Evolutionary conservation across 192 early-diverging fungal genomes (phyloP), one percentile per base, ranked within the genome.

Genomic region (Cetraspora pellucida): DNA sequence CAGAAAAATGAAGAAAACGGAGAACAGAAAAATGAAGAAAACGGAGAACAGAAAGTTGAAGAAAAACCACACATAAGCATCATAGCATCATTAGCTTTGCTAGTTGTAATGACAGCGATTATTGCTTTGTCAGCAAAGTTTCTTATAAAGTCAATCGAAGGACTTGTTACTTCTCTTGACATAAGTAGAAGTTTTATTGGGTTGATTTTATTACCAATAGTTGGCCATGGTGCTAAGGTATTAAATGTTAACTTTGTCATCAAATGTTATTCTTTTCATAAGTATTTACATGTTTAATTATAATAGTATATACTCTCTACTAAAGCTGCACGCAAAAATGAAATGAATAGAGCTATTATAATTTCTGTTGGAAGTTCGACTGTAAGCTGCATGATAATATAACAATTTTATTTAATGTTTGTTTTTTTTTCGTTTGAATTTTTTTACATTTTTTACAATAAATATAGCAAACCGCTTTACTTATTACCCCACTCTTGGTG

Each of bases 161-260:
- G 90, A 31, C 77, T 95, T 23, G 88, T 92, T 7, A 77, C 86
- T 25, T 60, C 78, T 16, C 94, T 89, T 87, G 82, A 85, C 45
- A 82, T 98, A 25, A 89, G 80, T 45, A 85, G 92, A 64, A 92
- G 90, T 21, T 98, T 98, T 85, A 93, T 98, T 54, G 97, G 97
- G 54, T 85, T 97, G 75, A 94, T 98, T 60, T 77, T 98, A 43
- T 74, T 98, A 72, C 96, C 97, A 1, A 90, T 97, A 65, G 95
- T 96, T 16, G 92, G 93, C 61, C 96, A 95, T 80, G 93, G 89
- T 7, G 92, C 80, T 1, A 72, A 82, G 66, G 28, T 28, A 77
- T 13, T 28, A 45, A 65, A n/a, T 8, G 2, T 25, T 46, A 44
- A 61, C 13, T 9, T 13, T n/a, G 10, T 54, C 10, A 27, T 44